Evolutionary conservation across 2,329 filamentous ascomycete genomes (phyloP).

Genomic region (Cercospora beticola): DNA sequence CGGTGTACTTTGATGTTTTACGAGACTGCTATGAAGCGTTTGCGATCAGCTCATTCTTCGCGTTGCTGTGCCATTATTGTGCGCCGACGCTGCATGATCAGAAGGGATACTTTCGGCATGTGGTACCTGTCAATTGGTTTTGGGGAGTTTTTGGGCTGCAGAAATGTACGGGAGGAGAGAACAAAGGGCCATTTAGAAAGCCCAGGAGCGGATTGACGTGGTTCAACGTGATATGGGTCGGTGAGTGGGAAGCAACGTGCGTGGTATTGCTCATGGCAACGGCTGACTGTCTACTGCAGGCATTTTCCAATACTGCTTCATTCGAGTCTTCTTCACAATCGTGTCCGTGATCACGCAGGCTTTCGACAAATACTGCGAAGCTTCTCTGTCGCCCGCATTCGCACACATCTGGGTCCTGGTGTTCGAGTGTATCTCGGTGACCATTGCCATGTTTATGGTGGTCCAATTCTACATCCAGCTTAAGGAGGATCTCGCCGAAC

Average conservation of each 20-base stretch:
- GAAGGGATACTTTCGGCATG: conserved; percentile 74
- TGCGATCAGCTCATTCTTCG: conserved; percentile 83
- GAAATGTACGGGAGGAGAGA: conserved; percentile 67
- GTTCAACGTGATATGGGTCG: conserved; percentile 65
- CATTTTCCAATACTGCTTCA: conserved; percentile 83
- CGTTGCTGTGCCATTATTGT: conserved; percentile 76
- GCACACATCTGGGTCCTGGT: conserved; percentile 79
- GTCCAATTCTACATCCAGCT: conserved; percentile 85
- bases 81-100: conserved; percentile 75
- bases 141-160: conserved; percentile 70
- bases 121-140: conserved; percentile 71
- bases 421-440: conserved; percentile 70
- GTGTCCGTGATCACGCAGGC: conserved; percentile 72
- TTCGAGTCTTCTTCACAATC: conserved; percentile 76
- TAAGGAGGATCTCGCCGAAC: conserved; percentile 63
- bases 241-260: conserved; percentile 22
- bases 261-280: not conserved
- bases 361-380: conserved; percentile 71
- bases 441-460: conserved; percentile 83
- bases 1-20: conserved; percentile 77
- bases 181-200: conserved; percentile 66
- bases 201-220: conserved; percentile 80
- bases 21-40: conserved; percentile 88
- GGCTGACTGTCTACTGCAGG: conserved; percentile 45
- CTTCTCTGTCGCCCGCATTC: conserved; percentile 73